These are phyloP conservation scores for Entomortierella parvispora DNA, from an alignment of 192 early-diverging fungal genomes.

Conservation along the genomic window DNA sequence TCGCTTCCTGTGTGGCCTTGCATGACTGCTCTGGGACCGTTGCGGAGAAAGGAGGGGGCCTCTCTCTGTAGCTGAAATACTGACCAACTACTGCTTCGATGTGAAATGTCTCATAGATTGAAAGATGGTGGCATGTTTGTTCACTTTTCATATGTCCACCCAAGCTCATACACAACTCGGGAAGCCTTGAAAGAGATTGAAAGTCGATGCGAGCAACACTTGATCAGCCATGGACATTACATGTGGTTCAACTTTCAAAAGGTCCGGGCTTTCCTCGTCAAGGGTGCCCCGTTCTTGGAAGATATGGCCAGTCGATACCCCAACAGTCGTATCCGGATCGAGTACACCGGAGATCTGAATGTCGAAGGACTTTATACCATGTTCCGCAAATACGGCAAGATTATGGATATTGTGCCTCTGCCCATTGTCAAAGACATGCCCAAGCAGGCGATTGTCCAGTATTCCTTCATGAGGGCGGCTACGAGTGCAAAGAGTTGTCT, in stretches of 20 bases:
- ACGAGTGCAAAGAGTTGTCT: conserved; percentile 92
- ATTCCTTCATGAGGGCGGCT: conserved; percentile 77
- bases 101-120: conserved; percentile 33
- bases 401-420: conserved; percentile 77
- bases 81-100: too few relatives aligned
- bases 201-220: conserved; percentile 58
- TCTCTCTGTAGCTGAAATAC: too few relatives aligned
- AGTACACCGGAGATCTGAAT: conserved; percentile 25
- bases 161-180: conserved; percentile 33
- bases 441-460: conserved; percentile 83
- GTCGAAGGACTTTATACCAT: conserved; percentile 66
- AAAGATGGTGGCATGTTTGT: conserved; percentile 67
- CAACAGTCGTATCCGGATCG: conserved; percentile 33
- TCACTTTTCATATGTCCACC: conserved; percentile 58
- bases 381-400: conserved; percentile 84
- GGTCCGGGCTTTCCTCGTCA: conserved; percentile 73
- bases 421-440: conserved; percentile 74
- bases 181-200: conserved; percentile 58
- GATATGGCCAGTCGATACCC: conserved; percentile 72
- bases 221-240: conserved; percentile 64
- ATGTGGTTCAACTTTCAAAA: conserved; percentile 75
- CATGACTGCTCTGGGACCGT: too few relatives aligned
- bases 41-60: too few relatives aligned
- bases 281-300: conserved; percentile 77
- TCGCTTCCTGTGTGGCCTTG: too few relatives aligned